Evolutionary conservation across 768 basidiomycete genomes (phyloP).

Genomic region (Vararia minispora): DNA sequence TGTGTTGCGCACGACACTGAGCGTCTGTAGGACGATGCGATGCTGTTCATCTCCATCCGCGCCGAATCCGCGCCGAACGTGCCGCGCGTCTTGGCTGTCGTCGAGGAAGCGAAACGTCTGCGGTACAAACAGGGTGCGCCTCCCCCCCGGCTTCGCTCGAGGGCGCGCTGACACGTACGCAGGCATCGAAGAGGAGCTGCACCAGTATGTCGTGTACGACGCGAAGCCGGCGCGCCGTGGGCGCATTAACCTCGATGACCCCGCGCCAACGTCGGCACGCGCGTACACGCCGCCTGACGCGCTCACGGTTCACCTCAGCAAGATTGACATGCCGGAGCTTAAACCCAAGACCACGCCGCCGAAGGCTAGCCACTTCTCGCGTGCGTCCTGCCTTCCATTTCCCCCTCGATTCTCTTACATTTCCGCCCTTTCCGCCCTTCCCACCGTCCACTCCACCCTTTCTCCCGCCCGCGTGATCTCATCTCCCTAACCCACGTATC

Average conservation of each 20-base stretch:
- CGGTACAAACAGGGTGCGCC: constrained; percentile 56
- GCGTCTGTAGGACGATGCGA: constrained; percentile 52
- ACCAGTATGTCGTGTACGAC: constrained; percentile 73
- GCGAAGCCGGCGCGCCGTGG: constrained; percentile 33
- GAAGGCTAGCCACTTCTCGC: constrained; percentile 9
- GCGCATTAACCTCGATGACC: constrained; percentile 54
- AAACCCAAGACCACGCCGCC: constrained; percentile 34
- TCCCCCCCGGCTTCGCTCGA: background rate
- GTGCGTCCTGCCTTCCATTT: background rate
- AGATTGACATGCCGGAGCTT: constrained; percentile 81
- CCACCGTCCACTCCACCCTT: no score
- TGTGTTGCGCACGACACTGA: background rate
- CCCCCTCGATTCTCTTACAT: no score
- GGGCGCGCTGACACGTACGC: constrained; percentile 1
- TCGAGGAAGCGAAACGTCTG: constrained; percentile 70
- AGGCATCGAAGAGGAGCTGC: constrained; percentile 44
- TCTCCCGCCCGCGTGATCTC: no score
- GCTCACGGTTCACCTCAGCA: constrained; percentile 68
- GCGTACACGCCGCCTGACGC: constrained; percentile 56
- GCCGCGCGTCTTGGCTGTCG: constrained; percentile 69
- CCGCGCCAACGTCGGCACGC: constrained; percentile 25
- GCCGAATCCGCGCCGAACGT: constrained; percentile 54
- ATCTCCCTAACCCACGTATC: no score
- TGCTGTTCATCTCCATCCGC: constrained; percentile 68
- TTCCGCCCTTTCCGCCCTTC: no score